These are phyloP conservation scores for Quercus lobata DNA, from an alignment of 331 rosid species.

Conservation along the genomic window DNA sequence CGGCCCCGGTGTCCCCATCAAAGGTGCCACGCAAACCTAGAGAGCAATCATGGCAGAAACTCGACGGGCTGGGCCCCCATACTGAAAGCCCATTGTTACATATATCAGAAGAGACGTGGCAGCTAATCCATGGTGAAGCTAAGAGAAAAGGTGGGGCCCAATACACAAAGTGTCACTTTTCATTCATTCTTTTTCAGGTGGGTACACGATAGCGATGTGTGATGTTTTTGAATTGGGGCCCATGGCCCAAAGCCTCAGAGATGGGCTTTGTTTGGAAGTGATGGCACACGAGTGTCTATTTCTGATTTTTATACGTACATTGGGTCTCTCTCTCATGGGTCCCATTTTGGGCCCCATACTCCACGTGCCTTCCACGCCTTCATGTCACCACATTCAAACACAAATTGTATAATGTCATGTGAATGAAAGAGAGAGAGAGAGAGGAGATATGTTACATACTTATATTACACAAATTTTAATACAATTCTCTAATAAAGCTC, in stretches of 20 bases:
- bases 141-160: constrained; percentile 10
- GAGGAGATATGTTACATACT: too few species aligned
- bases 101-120: constrained; percentile 29
- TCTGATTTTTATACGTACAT: constrained; percentile 1
- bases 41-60: background rate
- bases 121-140: constrained; percentile 12
- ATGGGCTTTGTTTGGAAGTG: constrained; percentile 29
- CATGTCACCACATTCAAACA: constrained; percentile 3
- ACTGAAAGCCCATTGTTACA: background rate
- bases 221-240: constrained; percentile 31
- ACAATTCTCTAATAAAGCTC: too few species aligned
- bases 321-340: constrained; percentile 3
- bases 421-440: background rate
- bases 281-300: background rate
- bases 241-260: background rate
- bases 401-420: too few species aligned
- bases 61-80: constrained; percentile 15
- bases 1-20: constrained; percentile 10
- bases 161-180: constrained; percentile 19
- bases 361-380: constrained; percentile 41
- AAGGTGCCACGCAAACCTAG: constrained; percentile 21
- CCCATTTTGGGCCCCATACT: constrained; percentile 29
- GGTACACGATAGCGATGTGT: constrained; percentile 25
- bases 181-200: constrained; percentile 1
- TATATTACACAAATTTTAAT: too few species aligned